These are phyloP conservation scores for Colletotrichum acutatum DNA, from an alignment of 2,329 filamentous ascomycete species.

Conservation along the genomic window DNA sequence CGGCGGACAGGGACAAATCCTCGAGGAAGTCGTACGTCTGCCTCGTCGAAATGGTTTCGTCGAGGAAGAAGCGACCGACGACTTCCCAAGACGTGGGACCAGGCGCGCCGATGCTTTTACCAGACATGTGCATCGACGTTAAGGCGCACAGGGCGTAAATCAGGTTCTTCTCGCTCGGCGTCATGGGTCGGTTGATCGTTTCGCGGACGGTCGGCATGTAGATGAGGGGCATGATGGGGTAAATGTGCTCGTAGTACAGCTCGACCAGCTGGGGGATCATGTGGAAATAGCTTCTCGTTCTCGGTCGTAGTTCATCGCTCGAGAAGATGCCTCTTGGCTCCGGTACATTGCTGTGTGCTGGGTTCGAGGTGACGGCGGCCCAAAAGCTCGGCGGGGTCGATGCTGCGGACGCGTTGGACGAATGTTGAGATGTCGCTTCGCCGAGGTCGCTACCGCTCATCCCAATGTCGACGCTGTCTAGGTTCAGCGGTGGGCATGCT, in stretches of 20 bases:
- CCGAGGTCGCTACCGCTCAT: slow-evolving; percentile 34
- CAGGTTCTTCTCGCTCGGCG: slow-evolving; percentile 53
- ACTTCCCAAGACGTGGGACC: slow-evolving; percentile 56
- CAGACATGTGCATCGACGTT: slow-evolving; percentile 61
- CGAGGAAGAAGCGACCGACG: slow-evolving; percentile 66
- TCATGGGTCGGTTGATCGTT: slow-evolving; percentile 56
- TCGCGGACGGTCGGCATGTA: slow-evolving; percentile 65
- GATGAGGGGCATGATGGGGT: slow-evolving; percentile 72
- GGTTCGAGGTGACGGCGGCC: slow-evolving; percentile 44
- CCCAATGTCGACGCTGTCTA: slow-evolving; percentile 34
- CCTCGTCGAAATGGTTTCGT: slow-evolving; percentile 67
- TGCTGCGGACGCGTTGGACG: slow-evolving; percentile 37
- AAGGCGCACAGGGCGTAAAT: slow-evolving; percentile 69
- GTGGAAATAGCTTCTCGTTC: slow-evolving; percentile 54
- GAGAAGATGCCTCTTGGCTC: slow-evolving; percentile 51
- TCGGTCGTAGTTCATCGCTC: slow-evolving; percentile 56
- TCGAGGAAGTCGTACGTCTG: slow-evolving; percentile 69
- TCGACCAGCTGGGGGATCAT: slow-evolving; percentile 67
- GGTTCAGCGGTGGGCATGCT: slow-evolving; percentile 36
- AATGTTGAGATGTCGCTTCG: slow-evolving; percentile 28
- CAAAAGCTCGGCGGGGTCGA: slow-evolving; percentile 44
- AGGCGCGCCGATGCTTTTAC: slow-evolving; percentile 51
- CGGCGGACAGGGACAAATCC: slow-evolving; percentile 62
- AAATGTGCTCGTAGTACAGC: slow-evolving; percentile 70
- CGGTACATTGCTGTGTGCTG: slow-evolving; percentile 40